Conservation (phyloP, 176 grass and related monocot genomes). For the Lolium rigidum region DNA sequence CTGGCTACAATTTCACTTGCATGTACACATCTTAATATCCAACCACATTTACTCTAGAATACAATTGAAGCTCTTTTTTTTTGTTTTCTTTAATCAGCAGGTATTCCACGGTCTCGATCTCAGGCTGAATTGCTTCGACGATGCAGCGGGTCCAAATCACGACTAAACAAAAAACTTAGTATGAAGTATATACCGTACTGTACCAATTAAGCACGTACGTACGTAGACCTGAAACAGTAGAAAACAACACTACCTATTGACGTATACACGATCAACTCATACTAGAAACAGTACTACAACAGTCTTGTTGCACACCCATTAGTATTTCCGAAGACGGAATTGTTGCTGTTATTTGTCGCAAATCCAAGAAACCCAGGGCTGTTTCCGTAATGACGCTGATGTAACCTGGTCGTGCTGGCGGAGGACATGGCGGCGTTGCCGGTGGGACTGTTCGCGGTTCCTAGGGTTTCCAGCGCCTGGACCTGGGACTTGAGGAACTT, state of each 20-base stretch:
- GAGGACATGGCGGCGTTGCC: not conserved
- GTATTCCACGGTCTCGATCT: not conserved
- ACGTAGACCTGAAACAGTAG: slow-evolving; percentile 19
- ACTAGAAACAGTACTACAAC: slow-evolving; percentile 34
- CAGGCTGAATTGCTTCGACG: not conserved
- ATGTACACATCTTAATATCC: too few relatives aligned
- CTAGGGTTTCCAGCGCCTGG: slow-evolving; percentile 83
- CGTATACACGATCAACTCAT: slow-evolving; percentile 23
- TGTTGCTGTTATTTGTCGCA: slow-evolving; percentile 26
- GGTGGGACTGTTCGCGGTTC: not conserved
- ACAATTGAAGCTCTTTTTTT: too few relatives aligned
- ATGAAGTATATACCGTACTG: not conserved
- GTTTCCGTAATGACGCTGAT: slow-evolving; percentile 2
- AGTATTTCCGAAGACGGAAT: slow-evolving; percentile 46
- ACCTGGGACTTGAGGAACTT: slow-evolving; percentile 96
- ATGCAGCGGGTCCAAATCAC: slow-evolving; percentile 30
- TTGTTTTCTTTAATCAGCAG: not conserved
- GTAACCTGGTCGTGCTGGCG: slow-evolving; percentile 29
- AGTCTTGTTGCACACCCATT: slow-evolving; percentile 38
- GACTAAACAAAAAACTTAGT: not conserved
- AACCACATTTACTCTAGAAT: too few relatives aligned
- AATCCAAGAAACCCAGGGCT: slow-evolving; percentile 39
- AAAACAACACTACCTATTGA: slow-evolving; percentile 19
- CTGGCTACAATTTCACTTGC: not conserved
- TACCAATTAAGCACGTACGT: not conserved